Conservation (phyloP, 371 early-diverging fungal species). For the Rhizopus delemar region DNA sequence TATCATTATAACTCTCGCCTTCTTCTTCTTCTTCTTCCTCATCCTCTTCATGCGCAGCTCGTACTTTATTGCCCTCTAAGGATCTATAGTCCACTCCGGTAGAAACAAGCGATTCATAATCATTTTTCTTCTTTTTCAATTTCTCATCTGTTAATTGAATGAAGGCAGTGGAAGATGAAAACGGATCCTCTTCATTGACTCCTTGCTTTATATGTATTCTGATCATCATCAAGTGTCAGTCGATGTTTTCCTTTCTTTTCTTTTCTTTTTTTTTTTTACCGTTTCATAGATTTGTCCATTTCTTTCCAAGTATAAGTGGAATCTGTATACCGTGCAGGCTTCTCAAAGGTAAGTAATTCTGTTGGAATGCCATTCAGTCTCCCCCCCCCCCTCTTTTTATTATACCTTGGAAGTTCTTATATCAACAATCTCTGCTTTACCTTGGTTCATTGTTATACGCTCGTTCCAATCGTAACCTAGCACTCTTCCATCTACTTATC, state of each 20-base stretch:
- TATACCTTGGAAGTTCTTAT: constrained; percentile 13
- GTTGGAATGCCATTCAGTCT: not conserved
- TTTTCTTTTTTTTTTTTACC: constrained; percentile 8
- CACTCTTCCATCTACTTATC: constrained; percentile 33
- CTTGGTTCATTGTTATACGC: constrained; percentile 13
- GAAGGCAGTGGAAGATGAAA: constrained; percentile 1
- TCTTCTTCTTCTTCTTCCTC: constrained; percentile 27
- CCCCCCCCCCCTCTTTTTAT: constrained; percentile 9
- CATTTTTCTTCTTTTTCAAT: not conserved
- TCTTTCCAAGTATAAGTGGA: constrained; percentile 39
- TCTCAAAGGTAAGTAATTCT: not conserved
- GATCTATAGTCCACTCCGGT: constrained; percentile 47
- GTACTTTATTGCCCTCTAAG: constrained; percentile 34
- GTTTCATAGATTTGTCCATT: constrained; percentile 30
- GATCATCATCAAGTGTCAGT: not conserved
- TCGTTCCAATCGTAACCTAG: constrained; percentile 27
- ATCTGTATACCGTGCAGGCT: constrained; percentile 35
- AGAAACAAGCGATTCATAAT: constrained; percentile 19
- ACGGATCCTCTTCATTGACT: constrained; percentile 7
- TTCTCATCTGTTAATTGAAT: not conserved
- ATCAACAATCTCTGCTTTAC: constrained; percentile 25
- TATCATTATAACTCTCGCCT: constrained; percentile 46
- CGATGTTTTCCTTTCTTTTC: not conserved
- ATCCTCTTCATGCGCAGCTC: constrained; percentile 7
- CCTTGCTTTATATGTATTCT: constrained; percentile 27